Evolutionary conservation across 1,284 basidiomycete genomes (phyloP).

Genomic region (Takashimella koratensis): DNA sequence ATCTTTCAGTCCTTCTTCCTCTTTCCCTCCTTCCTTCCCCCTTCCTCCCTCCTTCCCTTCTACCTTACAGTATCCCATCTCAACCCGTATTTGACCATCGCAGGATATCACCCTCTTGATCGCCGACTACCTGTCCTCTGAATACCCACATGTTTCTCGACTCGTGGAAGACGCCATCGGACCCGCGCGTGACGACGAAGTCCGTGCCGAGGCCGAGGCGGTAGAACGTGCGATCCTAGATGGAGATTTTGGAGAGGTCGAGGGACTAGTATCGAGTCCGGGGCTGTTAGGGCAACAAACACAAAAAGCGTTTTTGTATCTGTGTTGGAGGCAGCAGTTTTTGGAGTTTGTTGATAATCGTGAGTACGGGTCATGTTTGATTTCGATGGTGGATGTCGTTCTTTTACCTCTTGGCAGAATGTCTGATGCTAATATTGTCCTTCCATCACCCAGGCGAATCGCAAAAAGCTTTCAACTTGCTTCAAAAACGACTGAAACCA

Average conservation of each 20-base stretch:
- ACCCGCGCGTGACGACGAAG: constrained; percentile 31
- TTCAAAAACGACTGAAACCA: constrained; percentile 53
- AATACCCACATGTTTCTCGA: constrained; percentile 44
- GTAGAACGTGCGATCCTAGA: constrained; percentile 50
- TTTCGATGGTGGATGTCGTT: not conserved
- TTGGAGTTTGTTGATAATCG: constrained; percentile 53
- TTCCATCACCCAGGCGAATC: constrained; percentile 41
- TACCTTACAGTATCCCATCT: no score
- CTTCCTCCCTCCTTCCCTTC: not conserved
- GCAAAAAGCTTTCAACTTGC: constrained; percentile 53
- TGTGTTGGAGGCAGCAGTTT: constrained; percentile 47
- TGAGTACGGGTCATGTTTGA: constrained; percentile 23
- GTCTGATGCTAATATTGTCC: no score
- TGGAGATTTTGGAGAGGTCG: constrained; percentile 5
- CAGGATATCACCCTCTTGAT: constrained; percentile 48
- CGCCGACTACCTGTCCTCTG: constrained; percentile 50
- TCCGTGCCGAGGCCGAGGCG: constrained; percentile 39
- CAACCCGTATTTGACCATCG: no score
- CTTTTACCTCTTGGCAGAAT: not conserved
- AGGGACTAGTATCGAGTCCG: not conserved
- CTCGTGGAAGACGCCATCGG: constrained; percentile 49
- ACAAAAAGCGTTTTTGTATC: constrained; percentile 52
- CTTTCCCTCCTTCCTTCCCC: not conserved
- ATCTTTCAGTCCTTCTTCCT: no score
- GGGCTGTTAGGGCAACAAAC: constrained; percentile 41